Evolutionary conservation across 192 early-diverging fungal genomes (phyloP), one percentile per base, ranked within the genome.

Genomic region (Diversispora eburnea): DNA sequence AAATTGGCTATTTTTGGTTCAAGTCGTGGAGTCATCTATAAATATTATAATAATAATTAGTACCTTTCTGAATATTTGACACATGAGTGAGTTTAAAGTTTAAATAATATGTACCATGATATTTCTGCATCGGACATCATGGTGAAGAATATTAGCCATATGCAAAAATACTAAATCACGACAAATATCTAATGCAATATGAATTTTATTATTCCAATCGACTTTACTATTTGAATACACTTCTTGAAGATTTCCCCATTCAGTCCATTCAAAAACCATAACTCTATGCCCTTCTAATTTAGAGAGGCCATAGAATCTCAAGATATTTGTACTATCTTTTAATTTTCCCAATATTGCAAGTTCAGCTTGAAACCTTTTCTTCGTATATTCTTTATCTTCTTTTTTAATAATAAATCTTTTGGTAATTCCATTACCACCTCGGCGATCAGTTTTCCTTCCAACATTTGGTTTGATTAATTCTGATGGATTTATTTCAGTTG

Each of bases 191-290:
- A 49, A 8, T 12, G 61, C 72, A 7, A 73, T 54, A 42, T 19
- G 17, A 10, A 73, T 41, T 63, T 73, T 73, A 4, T 15, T 15
- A 0, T 9, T 8, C 60, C 72, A 73, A 0, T 7, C 15, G 63
- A 73, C 52, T 20, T 64, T 33, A 17, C 33, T 9, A 4, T 47
- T 7, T 7, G 4, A 0, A 52, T 73, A 73, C 0, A 63, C 3
- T 19, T 62, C 48, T 51, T 45, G 6, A 13, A 73, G 42, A 63
- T 25, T 63, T 47, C 60, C 72, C 6, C 3, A 6, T 63, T 73
- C 72, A 12, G 72, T 60, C 72, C 72, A 73, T 52, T 73, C 72
- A 46, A 73, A 51, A 22, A 73, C 72, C 60, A 51, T 73, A 5
- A 73, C 72, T 5, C 8, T 15, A 0, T 3, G 3, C 15, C 25